These are phyloP conservation scores for Lactifluus echinatus DNA, from an alignment of 768 basidiomycete species.

Conservation along the genomic window DNA sequence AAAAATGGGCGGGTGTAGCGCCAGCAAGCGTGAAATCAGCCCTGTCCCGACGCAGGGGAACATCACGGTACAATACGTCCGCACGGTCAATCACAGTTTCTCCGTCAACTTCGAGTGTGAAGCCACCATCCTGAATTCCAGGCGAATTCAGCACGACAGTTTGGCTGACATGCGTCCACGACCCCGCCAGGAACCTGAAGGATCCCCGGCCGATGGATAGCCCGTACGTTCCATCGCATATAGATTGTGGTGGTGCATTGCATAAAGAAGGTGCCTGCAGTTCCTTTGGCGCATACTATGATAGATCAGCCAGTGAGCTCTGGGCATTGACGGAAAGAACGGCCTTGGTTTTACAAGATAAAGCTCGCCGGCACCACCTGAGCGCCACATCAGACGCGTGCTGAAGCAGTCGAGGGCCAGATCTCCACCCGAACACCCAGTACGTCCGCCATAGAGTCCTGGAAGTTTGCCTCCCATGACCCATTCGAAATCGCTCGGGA, in stretches of 20 bases:
- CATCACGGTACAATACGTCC: constrained; percentile 54
- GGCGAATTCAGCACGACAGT: constrained; percentile 67
- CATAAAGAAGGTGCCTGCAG: constrained; percentile 57
- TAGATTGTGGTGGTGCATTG: constrained; percentile 42
- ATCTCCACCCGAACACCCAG: constrained; percentile 63
- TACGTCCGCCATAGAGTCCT: constrained; percentile 65
- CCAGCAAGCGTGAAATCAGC: constrained; percentile 21
- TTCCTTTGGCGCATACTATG: constrained; percentile 67
- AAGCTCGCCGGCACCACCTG: constrained; percentile 59
- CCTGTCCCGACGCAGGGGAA: neutral
- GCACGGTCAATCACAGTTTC: constrained; percentile 39
- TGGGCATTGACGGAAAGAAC: neutral
- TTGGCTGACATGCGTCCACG: constrained; percentile 68
- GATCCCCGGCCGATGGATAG: constrained; percentile 68
- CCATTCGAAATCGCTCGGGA: constrained; percentile 66
- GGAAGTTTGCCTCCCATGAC: constrained; percentile 81
- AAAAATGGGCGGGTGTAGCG: neutral
- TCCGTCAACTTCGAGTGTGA: constrained; percentile 59
- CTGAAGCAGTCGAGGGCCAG: constrained; percentile 72
- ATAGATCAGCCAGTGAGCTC: neutral
- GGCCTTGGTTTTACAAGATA: constrained; percentile 43
- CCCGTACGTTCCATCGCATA: constrained; percentile 60
- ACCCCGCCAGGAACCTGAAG: constrained; percentile 51
- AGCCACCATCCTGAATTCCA: constrained; percentile 56
- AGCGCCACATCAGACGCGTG: constrained; percentile 79